These are phyloP conservation scores for Chenopodium album DNA, from an alignment of 148 eudicot species.

Conservation along the genomic window DNA sequence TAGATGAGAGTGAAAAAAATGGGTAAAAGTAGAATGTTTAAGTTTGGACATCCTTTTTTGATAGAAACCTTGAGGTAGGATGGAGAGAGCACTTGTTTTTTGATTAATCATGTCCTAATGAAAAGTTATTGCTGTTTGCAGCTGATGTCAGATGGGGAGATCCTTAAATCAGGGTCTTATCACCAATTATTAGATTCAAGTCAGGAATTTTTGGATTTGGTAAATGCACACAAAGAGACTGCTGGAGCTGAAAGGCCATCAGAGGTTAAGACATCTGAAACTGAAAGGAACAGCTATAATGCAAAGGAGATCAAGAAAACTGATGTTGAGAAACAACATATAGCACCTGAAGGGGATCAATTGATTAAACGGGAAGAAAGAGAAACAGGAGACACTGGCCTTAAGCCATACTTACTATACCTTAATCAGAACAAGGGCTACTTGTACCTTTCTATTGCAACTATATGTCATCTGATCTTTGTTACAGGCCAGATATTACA, in stretches of 20 bases:
- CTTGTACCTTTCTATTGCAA: conserved; percentile 47
- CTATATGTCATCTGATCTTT: conserved; percentile 51
- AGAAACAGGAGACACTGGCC: conserved; percentile 83
- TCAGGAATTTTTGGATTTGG: conserved; percentile 67
- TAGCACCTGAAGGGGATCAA: conserved; percentile 47
- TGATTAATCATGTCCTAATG: neutral
- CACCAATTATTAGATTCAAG: conserved; percentile 58
- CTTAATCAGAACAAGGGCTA: conserved; percentile 69
- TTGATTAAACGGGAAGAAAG: conserved; percentile 81
- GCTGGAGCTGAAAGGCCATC: conserved; percentile 62
- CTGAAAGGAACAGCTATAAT: conserved; percentile 28
- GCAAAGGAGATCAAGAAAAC: conserved; percentile 48
- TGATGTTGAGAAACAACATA: conserved; percentile 31
- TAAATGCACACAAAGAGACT: conserved; percentile 89
- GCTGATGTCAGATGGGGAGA: conserved; percentile 91
- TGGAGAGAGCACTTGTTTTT: no score
- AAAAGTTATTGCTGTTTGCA: conserved; percentile 28
- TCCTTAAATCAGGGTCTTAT: conserved; percentile 63
- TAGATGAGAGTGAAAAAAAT: no score
- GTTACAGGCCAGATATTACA: conserved; percentile 59
- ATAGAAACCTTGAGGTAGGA: no score
- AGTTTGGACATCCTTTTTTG: no score
- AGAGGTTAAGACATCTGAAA: conserved; percentile 38
- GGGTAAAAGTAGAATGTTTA: no score
- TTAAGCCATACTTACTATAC: conserved; percentile 71